Evolutionary conservation across 202 grass and related monocot genomes (phyloP), one percentile per base, ranked within the genome.

Genomic region (Miscanthus sacchariflorus): DNA sequence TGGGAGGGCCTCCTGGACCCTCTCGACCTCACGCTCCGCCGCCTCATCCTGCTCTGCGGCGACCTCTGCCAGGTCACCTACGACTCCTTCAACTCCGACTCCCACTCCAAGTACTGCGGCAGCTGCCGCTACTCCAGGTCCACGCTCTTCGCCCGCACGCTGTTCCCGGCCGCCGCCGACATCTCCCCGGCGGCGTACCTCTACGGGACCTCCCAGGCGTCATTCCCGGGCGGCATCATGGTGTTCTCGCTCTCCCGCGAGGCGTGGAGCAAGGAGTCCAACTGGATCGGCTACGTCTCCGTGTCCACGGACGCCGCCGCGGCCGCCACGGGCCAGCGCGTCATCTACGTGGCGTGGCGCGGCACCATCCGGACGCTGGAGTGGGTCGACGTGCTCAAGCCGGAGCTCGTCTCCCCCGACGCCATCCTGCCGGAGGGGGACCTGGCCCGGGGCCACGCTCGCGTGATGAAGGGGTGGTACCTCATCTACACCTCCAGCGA

Each of bases 251-350:
- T 84, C 72, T 90, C 93, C 45, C 79, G 88, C 9, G 93, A 94
- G 70, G 93, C 93, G 3, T 98, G 96, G 96, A 98, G 91, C 89
- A 96, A 91, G 89, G 92, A 96, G 87, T 96, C 93, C 39, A 98
- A 98, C 80, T 98, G 96, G 96, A 91, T 98, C 0, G 93, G 96
- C 65, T 98, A 96, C 72, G 90, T 98, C 18, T 72, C 92, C 30
- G 91, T 96, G 38, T 94, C 93, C 2, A 85, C 78, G 21, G 91
- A 91, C 86, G 81, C 80, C 82, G 90, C 90, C 33, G 88, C 72
- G 8, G 83, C 87, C 27, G 89, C 90, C 49, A 45, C 90, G 56
- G 87, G 93, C 33, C 90, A 80, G 18, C 96, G 96, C 45, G 93
- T 96, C 64, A 96, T 98, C 83, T 94, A 91, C 80, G 78, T 96